phyloP scores from a whole-genome alignment of 1,139 yeast genomes.

The Saccharomyces pastorianus region DNA sequence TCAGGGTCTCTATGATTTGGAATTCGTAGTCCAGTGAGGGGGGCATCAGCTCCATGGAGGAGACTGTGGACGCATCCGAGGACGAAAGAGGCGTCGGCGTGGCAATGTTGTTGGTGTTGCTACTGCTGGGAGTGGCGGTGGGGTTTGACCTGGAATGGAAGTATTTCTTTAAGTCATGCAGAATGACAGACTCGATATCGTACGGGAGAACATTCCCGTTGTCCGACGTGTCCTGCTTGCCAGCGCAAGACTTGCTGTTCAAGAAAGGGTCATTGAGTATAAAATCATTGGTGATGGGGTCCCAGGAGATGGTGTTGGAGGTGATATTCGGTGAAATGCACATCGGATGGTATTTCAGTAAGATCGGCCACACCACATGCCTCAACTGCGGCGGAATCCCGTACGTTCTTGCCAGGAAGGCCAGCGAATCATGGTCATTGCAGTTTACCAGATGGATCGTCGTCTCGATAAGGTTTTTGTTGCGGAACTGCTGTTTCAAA shows the following conservation, averaged over 20 bases:
- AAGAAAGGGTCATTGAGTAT: not conserved
- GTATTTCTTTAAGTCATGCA: slow-evolving; percentile 29
- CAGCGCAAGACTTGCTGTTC: not conserved
- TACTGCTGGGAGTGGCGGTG: slow-evolving; percentile 9
- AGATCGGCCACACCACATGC: slow-evolving; percentile 74
- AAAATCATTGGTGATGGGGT: slow-evolving; percentile 5
- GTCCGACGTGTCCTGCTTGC: not conserved
- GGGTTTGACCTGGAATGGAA: slow-evolving; percentile 19
- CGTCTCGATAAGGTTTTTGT: slow-evolving; percentile 22
- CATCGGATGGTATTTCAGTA: slow-evolving; percentile 76
- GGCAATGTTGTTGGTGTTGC: slow-evolving; percentile 1
- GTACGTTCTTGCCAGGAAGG: slow-evolving; percentile 69
- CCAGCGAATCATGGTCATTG: slow-evolving; percentile 42
- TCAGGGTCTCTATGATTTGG: slow-evolving; percentile 49
- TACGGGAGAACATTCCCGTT: slow-evolving; percentile 9
- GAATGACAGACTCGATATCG: slow-evolving; percentile 19
- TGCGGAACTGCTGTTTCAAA: slow-evolving; percentile 24
- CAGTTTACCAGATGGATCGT: slow-evolving; percentile 25
- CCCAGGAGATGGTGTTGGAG: slow-evolving; percentile 38
- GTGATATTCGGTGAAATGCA: slow-evolving; percentile 65
- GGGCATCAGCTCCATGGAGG: slow-evolving; percentile 9
- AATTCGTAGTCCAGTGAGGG: slow-evolving; percentile 34
- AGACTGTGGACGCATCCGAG: slow-evolving; percentile 9
- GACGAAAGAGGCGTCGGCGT: slow-evolving; percentile 1
- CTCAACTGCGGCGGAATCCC: slow-evolving; percentile 84